Percentiles rank a stretch among this genome's conserved stretches.
Evolutionary conservation across 441 rosid species (phyloP).

Genomic region (Euphorbia schlechtendalii): DNA sequence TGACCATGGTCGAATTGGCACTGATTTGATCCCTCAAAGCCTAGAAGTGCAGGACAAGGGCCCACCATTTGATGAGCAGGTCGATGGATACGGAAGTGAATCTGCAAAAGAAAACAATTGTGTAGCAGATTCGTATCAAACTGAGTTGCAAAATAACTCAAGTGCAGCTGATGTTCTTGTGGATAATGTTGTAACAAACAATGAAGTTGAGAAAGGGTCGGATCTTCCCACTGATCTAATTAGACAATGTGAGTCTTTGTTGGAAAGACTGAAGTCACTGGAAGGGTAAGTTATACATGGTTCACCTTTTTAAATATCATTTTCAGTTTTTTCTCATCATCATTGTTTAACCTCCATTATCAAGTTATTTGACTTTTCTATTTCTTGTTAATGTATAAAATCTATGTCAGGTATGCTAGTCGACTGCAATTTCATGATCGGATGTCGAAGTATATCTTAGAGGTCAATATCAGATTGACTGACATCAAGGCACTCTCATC

Average conservation of each 20-base stretch:
- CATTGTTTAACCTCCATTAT: neutral
- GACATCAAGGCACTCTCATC: constrained; percentile 64
- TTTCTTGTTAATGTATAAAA: constrained; percentile 19
- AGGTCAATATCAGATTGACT: constrained; percentile 74
- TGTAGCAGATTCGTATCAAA: constrained; percentile 27
- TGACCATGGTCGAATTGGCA: constrained; percentile 23
- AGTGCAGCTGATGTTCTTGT: constrained; percentile 25
- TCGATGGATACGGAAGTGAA: constrained; percentile 32
- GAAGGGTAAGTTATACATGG: constrained; percentile 47
- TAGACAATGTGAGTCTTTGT: constrained; percentile 46
- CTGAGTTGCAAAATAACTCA: constrained; percentile 25
- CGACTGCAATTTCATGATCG: constrained; percentile 39
- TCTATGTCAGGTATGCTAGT: constrained; percentile 50
- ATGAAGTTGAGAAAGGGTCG: constrained; percentile 26
- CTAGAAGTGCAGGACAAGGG: constrained; percentile 23
- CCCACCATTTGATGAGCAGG: constrained; percentile 25
- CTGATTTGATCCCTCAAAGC: constrained; percentile 28
- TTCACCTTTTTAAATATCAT: constrained; percentile 14
- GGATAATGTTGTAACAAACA: constrained; percentile 22
- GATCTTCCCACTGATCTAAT: constrained; percentile 48
- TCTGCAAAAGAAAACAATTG: constrained; percentile 20
- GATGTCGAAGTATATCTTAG: constrained; percentile 52
- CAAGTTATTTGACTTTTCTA: constrained; percentile 2
- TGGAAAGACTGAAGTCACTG: constrained; percentile 70
- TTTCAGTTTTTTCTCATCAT: neutral